Conservation (phyloP, 2,329 filamentous ascomycete species). For the Tolypocladium album region DNA sequence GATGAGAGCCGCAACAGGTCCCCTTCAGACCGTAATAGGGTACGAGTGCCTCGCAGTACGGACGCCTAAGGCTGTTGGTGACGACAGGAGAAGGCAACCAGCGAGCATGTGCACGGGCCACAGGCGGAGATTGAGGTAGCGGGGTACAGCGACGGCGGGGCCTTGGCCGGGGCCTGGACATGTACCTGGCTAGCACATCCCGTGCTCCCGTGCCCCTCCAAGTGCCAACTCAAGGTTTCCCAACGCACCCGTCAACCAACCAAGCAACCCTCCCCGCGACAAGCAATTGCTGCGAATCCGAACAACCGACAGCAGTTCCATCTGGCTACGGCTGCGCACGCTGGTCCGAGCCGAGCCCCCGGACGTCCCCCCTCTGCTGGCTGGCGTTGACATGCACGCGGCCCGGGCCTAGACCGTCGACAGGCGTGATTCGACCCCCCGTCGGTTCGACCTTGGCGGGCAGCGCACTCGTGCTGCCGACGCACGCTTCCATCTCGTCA, state of each 20-base stretch:
- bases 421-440: background rate
- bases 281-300: background rate
- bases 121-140: background rate
- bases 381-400: slow-evolving; percentile 1
- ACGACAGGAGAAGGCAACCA: background rate
- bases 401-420: background rate
- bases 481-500: background rate
- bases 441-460: background rate
- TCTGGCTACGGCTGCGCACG: background rate
- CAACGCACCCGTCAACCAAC: background rate
- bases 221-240: no score
- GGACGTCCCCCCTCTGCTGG: background rate
- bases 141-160: slow-evolving; percentile 1
- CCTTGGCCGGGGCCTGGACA: background rate
- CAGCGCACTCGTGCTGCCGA: background rate
- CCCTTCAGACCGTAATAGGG: no score
- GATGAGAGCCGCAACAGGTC: background rate
- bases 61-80: background rate
- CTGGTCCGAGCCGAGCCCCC: background rate
- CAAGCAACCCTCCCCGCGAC: background rate
- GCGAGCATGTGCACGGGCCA: background rate
- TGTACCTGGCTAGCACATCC: slow-evolving; percentile 1
- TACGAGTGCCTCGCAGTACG: no score
- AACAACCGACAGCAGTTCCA: background rate
- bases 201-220: background rate